Conservation (phyloP, 805 yeast genomes). For the Zygoascus ofunaensis region DNA sequence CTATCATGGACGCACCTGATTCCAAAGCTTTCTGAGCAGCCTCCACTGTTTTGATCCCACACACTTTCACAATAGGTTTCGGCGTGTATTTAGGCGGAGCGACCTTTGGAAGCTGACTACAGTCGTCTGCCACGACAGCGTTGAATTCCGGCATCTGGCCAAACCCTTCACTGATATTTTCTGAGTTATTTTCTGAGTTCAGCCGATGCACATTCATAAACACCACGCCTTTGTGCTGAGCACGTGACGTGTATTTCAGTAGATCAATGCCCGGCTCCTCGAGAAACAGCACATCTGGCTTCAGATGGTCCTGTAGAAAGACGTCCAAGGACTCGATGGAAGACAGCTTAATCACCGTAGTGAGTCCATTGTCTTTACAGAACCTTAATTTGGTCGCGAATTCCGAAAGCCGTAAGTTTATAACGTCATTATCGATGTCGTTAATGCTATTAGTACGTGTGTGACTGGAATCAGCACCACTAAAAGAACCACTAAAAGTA, state of each 20-base stretch:
- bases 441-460: too few species aligned
- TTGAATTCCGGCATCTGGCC: not conserved
- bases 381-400: not conserved
- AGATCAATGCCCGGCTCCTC: constrained; percentile 1
- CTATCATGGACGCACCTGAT: constrained; percentile 66
- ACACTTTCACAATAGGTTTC: constrained; percentile 58
- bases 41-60: constrained; percentile 64
- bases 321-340: not conserved
- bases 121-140: constrained; percentile 2
- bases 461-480: not conserved
- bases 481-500: not conserved
- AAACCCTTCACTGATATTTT: not conserved
- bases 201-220: not conserved
- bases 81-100: not conserved
- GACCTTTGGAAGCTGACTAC: not conserved
- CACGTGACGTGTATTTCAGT: not conserved
- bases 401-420: too few species aligned
- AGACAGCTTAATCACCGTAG: not conserved
- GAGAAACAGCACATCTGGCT: constrained; percentile 2
- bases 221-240: not conserved
- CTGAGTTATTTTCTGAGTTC: not conserved
- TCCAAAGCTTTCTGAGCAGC: constrained; percentile 67
- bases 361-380: not conserved
- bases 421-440: not conserved
- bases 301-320: not conserved